phyloP scores from a whole-genome alignment of 805 yeast species.

The Osmozyma mogii region DNA sequence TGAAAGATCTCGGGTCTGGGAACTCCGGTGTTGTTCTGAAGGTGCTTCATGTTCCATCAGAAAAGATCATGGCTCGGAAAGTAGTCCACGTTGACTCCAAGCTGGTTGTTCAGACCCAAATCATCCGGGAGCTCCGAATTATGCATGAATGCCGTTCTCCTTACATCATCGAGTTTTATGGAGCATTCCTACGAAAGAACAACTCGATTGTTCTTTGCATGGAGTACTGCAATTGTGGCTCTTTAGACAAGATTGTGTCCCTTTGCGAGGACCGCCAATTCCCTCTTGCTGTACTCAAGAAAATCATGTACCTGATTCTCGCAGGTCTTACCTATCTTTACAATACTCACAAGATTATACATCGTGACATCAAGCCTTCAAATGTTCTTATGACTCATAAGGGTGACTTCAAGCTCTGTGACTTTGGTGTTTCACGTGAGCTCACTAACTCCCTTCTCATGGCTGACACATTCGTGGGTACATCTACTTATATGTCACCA shows the following conservation, averaged over 20 bases:
- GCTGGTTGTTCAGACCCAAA: slow-evolving; percentile 69
- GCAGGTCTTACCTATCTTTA: slow-evolving; percentile 79
- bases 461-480: slow-evolving; percentile 97
- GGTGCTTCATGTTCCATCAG: slow-evolving; percentile 82
- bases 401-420: slow-evolving; percentile 89
- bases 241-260: slow-evolving; percentile 72
- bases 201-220: slow-evolving; percentile 82
- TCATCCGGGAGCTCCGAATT: slow-evolving; percentile 79
- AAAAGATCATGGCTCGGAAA: slow-evolving; percentile 84
- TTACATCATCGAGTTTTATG: slow-evolving; percentile 82
- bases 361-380: slow-evolving; percentile 93
- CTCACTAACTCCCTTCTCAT: slow-evolving; percentile 73
- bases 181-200: slow-evolving; percentile 62
- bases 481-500: slow-evolving; percentile 95
- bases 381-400: slow-evolving; percentile 80
- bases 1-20: slow-evolving; percentile 83
- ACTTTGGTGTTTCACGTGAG: slow-evolving; percentile 93
- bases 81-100: slow-evolving; percentile 80
- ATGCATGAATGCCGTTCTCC: slow-evolving; percentile 85
- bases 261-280: slow-evolving; percentile 30
- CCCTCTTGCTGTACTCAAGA: slow-evolving; percentile 62
- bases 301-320: slow-evolving; percentile 67
- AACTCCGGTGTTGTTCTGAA: slow-evolving; percentile 90
- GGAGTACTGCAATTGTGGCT: slow-evolving; percentile 95
- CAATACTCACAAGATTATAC: slow-evolving; percentile 79